Conservation (phyloP, 441 rosid genomes). For the Viola pubescens region DNA sequence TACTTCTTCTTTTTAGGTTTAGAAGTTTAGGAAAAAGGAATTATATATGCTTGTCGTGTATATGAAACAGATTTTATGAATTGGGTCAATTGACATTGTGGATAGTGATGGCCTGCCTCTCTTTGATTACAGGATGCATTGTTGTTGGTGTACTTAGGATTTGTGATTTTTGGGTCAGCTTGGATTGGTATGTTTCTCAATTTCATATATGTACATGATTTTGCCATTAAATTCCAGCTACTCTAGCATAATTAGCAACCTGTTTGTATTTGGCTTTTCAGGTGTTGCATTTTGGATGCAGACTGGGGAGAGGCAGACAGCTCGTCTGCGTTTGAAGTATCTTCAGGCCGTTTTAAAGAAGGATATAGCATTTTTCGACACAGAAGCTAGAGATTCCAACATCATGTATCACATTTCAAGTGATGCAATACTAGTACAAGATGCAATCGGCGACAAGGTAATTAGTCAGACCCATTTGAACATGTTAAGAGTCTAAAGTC, state of each 20-base stretch:
- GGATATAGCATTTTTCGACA: conserved; percentile 66
- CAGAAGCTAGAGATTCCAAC: conserved; percentile 63
- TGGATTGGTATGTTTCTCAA: conserved; percentile 53
- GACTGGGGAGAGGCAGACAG: conserved; percentile 83
- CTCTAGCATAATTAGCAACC: neutral
- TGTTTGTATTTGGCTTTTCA: conserved; percentile 16
- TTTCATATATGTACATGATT: neutral
- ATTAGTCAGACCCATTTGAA: neutral
- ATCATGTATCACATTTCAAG: conserved; percentile 63
- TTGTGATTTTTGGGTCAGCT: conserved; percentile 44
- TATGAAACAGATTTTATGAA: neutral
- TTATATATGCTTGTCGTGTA: too few species aligned
- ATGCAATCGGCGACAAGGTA: conserved; percentile 90
- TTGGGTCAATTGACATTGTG: conserved; percentile 3
- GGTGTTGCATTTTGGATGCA: conserved; percentile 76
- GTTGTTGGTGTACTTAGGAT: conserved; percentile 61
- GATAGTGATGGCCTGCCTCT: neutral
- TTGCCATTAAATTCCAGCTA: neutral
- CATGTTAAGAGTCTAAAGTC: neutral
- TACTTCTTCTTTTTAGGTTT: too few species aligned
- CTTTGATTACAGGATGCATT: conserved; percentile 47
- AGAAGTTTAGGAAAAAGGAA: too few species aligned
- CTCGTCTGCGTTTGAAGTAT: conserved; percentile 57
- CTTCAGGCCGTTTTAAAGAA: conserved; percentile 51
- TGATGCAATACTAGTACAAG: conserved; percentile 75